Conservation (phyloP, 1,284 basidiomycete genomes). For the Ustilago lituana region DNA sequence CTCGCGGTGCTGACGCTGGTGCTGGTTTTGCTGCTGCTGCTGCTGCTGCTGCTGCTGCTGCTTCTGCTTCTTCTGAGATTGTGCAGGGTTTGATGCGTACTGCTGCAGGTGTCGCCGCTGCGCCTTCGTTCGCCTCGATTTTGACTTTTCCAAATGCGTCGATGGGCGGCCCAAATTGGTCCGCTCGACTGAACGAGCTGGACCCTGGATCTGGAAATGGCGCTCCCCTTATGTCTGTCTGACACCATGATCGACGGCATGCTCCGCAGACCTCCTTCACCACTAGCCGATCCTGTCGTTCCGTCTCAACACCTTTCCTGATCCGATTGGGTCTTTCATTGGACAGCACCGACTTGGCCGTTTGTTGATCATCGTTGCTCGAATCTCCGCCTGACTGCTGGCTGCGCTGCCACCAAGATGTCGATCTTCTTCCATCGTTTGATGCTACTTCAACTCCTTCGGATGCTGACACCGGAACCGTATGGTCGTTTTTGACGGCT, state of each 20-base stretch:
- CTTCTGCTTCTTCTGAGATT: neutral
- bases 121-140: neutral
- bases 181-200: constrained; percentile 2
- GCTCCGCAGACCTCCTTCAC: constrained; percentile 4
- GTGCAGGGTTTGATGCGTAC: neutral
- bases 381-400: constrained; percentile 11
- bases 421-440: neutral
- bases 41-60: constrained; percentile 2
- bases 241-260: constrained; percentile 20
- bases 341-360: constrained; percentile 1
- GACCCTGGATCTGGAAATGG: constrained; percentile 5
- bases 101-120: constrained; percentile 5
- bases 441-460: neutral
- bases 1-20: neutral
- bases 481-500: constrained; percentile 1
- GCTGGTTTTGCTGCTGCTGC: neutral
- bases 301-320: neutral
- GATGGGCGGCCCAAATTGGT: constrained; percentile 1
- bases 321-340: neutral
- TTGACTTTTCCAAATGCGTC: constrained; percentile 33
- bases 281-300: constrained; percentile 1
- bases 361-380: neutral
- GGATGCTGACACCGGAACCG: no score
- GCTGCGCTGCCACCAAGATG: neutral
- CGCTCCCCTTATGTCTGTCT: neutral